Evolutionary conservation across 495 filamentous ascomycete species (phyloP), one percentile per base, ranked within the genome.

Genomic region (Podospora sp.): DNA sequence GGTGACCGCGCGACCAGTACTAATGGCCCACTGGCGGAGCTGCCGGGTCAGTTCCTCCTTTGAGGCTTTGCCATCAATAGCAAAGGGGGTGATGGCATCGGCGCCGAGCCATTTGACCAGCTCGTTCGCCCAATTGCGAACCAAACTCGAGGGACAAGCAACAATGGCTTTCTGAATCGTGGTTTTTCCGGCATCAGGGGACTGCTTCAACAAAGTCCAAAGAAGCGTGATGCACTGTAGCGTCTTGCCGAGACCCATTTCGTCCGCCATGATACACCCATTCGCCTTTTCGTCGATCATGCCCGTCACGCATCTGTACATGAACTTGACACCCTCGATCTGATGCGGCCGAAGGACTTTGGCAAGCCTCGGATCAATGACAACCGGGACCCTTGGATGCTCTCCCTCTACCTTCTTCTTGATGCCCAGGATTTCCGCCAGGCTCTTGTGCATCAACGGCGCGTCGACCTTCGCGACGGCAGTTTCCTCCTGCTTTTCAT

Each of bases 201-300:
- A 96, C 73, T 99, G 95, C 76, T 97, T 98, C 12, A 99, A 79
- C 2, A 99, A 81, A 12, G 94, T 98, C 95, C 95, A 99, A 85
- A 99, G 93, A 40, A 92, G 82, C 18, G 80, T 85, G 65, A 86
- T 86, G 73, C 83, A 87, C 69, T 85, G 81, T 0, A 96, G 83
- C 14, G 95, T 99, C 80, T 99, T 99, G 55, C 95, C 95, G 35
- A 99, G 78, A 53, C 95, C 95, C 95, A 99, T 99, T 72, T 97
- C 95, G 75, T 99, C 95, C 69, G 95, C 95, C 95, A 99, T 99
- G 75, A 99, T 99, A 75, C 95, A 98, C 0, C 95, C 95, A 79
- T 97, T 92, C 24, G 96, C 96, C 65, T 93, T 95, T 52, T 89
- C 86, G 74, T 99, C 95, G 69, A 98, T 89, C 85, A 98, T 84